These are phyloP conservation scores for Cydonia oblonga DNA, from an alignment of 331 rosid species.

Conservation along the genomic window DNA sequence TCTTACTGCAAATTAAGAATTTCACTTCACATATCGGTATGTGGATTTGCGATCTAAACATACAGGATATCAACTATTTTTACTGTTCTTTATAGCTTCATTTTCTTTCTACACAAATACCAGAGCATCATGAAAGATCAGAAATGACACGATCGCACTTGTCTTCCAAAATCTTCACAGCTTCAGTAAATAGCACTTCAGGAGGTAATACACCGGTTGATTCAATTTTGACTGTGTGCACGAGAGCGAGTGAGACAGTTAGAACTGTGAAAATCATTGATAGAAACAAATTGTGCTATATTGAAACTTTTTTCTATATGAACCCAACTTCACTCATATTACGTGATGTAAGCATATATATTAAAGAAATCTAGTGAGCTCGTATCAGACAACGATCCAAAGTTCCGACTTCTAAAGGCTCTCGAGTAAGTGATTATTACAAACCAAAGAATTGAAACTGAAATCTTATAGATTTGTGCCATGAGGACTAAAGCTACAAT, in stretches of 20 bases:
- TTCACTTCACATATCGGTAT: not conserved
- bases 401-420: too few relatives aligned
- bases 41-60: not conserved
- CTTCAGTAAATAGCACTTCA: constrained; percentile 70
- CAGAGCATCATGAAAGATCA: constrained; percentile 52
- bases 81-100: not conserved
- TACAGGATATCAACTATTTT: not conserved
- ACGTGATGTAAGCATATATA: not conserved
- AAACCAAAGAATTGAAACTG: too few relatives aligned
- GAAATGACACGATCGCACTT: constrained; percentile 82
- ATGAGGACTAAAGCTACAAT: not conserved
- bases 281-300: not conserved
- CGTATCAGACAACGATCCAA: not conserved
- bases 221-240: constrained; percentile 60
- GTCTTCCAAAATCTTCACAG: constrained; percentile 87
- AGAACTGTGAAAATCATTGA: not conserved
- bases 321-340: not conserved
- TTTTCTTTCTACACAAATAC: not conserved
- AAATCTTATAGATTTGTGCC: not conserved
- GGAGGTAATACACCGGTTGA: constrained; percentile 87
- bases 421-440: too few relatives aligned
- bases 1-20: not conserved
- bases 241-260: not conserved
- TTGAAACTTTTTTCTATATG: not conserved
- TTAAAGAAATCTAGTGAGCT: not conserved